phyloP scores from a whole-genome alignment of 768 basidiomycete species.

The Suillus paluster region DNA sequence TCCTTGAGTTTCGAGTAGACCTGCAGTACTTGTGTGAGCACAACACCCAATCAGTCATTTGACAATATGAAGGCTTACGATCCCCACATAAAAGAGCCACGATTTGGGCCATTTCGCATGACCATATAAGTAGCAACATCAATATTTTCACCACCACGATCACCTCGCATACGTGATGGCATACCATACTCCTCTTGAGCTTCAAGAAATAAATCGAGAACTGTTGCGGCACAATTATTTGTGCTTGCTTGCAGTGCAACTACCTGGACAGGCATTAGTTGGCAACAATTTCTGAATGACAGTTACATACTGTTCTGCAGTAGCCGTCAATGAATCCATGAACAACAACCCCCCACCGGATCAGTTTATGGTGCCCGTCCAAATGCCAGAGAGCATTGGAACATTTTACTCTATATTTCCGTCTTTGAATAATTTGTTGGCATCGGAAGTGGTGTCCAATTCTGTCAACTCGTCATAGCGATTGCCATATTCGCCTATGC shows the following conservation, averaged over 20 bases:
- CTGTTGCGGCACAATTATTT: constrained; percentile 33
- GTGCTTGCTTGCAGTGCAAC: constrained; percentile 23
- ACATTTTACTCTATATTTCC: constrained; percentile 8
- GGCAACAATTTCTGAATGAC: too few relatives aligned
- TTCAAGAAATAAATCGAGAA: constrained; percentile 26
- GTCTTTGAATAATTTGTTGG: constrained; percentile 3
- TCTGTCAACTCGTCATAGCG: constrained; percentile 16
- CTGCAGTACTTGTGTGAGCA: constrained; percentile 10
- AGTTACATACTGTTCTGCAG: constrained; percentile 30
- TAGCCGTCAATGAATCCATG: constrained; percentile 34
- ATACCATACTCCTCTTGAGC: constrained; percentile 18
- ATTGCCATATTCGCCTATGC: constrained; percentile 5
- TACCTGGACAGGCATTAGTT: too few relatives aligned
- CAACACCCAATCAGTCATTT: not conserved
- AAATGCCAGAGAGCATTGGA: constrained; percentile 30
- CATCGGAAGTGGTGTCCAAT: constrained; percentile 1
- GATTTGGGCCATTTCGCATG: constrained; percentile 23
- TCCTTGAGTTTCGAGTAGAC: constrained; percentile 46
- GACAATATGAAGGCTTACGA: constrained; percentile 16
- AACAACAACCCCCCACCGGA: constrained; percentile 27
- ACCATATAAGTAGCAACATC: constrained; percentile 34
- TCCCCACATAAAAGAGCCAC: constrained; percentile 34
- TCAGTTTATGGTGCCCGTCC: constrained; percentile 31
- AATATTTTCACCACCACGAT: constrained; percentile 35
- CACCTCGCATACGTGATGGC: constrained; percentile 30